Conservation (phyloP, 768 basidiomycete species). For the Mycena vulgaris region DNA sequence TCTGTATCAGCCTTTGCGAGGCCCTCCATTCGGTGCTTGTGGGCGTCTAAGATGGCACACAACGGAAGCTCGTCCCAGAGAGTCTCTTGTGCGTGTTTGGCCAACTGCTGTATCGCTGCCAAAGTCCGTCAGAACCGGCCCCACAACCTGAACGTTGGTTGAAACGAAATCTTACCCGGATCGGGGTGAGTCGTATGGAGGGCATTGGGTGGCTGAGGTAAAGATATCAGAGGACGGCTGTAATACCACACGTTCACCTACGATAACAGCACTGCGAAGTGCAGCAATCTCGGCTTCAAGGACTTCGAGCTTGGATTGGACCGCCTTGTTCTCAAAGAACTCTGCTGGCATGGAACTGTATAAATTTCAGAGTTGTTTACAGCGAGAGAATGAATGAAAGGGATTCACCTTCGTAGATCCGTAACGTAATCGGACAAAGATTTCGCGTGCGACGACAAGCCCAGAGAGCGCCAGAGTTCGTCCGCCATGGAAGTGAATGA, state of each 20-base stretch:
- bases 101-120: conserved; percentile 8
- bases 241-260: not conserved
- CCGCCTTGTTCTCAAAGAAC: not conserved
- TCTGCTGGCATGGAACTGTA: conserved; percentile 5
- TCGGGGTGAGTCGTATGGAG: not conserved
- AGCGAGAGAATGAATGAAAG: not conserved
- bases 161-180: not conserved
- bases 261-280: not conserved
- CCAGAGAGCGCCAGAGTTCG: conserved; percentile 3
- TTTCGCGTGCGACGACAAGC: not conserved
- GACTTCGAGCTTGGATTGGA: not conserved
- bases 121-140: not conserved
- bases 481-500: not conserved
- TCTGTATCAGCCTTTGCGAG: not conserved
- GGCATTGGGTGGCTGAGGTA: conserved; percentile 11
- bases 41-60: not conserved
- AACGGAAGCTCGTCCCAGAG: conserved; percentile 16
- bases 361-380: not conserved
- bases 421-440: not conserved
- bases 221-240: not conserved
- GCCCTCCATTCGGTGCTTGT: not conserved
- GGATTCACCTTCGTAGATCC: conserved; percentile 5
- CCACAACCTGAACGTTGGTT: not conserved
- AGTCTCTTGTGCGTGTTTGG: conserved; percentile 1
- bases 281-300: conserved; percentile 4